Evolutionary conservation across 2,329 filamentous ascomycete genomes (phyloP).

Genomic region (Talaromyces sp.): DNA sequence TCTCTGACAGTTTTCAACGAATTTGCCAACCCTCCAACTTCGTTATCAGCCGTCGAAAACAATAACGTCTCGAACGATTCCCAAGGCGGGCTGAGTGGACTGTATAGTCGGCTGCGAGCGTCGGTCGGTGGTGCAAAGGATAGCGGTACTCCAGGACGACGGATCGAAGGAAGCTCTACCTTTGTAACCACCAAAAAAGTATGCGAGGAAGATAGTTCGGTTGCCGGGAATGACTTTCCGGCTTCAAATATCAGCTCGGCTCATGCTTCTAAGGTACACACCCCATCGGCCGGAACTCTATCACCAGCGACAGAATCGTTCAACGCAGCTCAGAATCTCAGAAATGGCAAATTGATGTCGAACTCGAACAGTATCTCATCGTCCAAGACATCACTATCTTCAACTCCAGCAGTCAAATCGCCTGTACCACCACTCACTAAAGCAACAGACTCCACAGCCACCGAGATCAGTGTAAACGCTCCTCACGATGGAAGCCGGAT

Average conservation of each 20-base stretch:
- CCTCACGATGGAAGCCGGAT: constrained; percentile 28
- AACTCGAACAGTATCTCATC: constrained; percentile 43
- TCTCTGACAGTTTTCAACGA: constrained; percentile 91
- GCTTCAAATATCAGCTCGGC: constrained; percentile 30
- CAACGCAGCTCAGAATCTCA: constrained; percentile 24
- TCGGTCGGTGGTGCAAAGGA: constrained; percentile 70
- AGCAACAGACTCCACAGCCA: constrained; percentile 45
- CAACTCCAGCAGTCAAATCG: constrained; percentile 37
- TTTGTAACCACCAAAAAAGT: constrained; percentile 22
- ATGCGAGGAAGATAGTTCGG: constrained; percentile 17
- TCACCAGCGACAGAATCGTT: constrained; percentile 29
- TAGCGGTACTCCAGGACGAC: constrained; percentile 36
- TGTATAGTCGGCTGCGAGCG: constrained; percentile 81
- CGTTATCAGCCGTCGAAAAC: constrained; percentile 60
- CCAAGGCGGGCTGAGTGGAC: constrained; percentile 79
- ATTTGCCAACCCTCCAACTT: constrained; percentile 64
- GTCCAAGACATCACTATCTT: constrained; percentile 32
- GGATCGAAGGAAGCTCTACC: constrained; percentile 20
- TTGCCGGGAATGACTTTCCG: constrained; percentile 23
- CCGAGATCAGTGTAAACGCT: constrained; percentile 44
- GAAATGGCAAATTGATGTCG: constrained; percentile 39
- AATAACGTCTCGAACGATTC: constrained; percentile 65
- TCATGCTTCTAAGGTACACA: constrained; percentile 38
- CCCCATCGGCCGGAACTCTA: constrained; percentile 33
- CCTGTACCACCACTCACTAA: constrained; percentile 37